Evolutionary conservation across 176 grass and related monocot species (phyloP).

Genomic region (Paspalum vaginatum): DNA sequence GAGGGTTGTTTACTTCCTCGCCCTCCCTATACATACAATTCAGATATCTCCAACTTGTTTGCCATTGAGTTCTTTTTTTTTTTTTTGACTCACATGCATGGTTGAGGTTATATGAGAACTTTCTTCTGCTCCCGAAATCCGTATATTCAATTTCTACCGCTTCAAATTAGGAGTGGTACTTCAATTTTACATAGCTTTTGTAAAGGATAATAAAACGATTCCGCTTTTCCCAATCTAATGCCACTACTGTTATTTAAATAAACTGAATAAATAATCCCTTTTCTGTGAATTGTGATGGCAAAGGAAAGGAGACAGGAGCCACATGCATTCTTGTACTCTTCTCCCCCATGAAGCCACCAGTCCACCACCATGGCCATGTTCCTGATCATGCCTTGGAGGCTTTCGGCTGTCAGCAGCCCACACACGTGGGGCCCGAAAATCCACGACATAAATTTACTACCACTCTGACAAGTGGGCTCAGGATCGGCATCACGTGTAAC

Average conservation of each 20-base stretch:
- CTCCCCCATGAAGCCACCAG: background rate
- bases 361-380: slow-evolving; percentile 21
- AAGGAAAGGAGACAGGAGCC: slow-evolving; percentile 23
- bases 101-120: too few relatives aligned
- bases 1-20: too few relatives aligned
- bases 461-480: slow-evolving; percentile 17
- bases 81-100: background rate
- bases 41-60: background rate
- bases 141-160: too few relatives aligned
- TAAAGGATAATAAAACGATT: too few relatives aligned
- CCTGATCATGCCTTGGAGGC: slow-evolving; percentile 35
- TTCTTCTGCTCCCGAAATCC: too few relatives aligned
- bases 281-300: background rate
- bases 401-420: slow-evolving; percentile 46
- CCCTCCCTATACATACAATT: background rate
- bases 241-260: background rate
- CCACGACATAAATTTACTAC: slow-evolving; percentile 14
- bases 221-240: background rate
- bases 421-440: slow-evolving; percentile 1
- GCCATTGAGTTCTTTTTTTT: background rate
- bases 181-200: background rate
- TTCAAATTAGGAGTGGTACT: background rate
- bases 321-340: slow-evolving; percentile 45
- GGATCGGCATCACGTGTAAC: slow-evolving; percentile 34
- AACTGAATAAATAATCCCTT: background rate